Evolutionary conservation across 148 eudicot species (phyloP).

Genomic region (Bassia scoparia): DNA sequence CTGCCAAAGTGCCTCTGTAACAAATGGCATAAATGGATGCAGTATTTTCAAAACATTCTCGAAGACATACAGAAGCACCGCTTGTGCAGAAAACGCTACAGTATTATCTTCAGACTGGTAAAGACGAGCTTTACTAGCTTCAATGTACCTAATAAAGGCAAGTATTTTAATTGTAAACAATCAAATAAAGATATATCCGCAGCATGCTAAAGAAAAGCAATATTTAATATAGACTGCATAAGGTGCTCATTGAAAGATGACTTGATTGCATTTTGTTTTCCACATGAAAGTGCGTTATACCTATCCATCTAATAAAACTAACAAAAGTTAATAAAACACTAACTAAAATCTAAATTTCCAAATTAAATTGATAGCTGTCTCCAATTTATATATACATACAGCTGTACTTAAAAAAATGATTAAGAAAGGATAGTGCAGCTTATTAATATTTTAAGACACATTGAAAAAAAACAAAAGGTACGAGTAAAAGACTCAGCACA

Average conservation of each 20-base stretch:
- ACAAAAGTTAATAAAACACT: too few relatives aligned
- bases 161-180: neutral
- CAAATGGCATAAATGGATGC: conserved; percentile 99
- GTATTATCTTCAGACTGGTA: conserved; percentile 57
- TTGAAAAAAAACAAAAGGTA: too few relatives aligned
- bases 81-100: conserved; percentile 55
- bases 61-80: conserved; percentile 84
- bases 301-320: too few relatives aligned
- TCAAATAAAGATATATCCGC: neutral
- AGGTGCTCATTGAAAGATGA: neutral
- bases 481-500: too few relatives aligned
- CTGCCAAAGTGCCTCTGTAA: conserved; percentile 99
- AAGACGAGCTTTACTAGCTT: conserved; percentile 95
- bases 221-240: neutral
- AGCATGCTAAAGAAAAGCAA: neutral
- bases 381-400: too few relatives aligned
- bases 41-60: conserved; percentile 74
- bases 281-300: too few relatives aligned
- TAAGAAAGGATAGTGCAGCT: too few relatives aligned
- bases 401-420: too few relatives aligned
- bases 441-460: too few relatives aligned
- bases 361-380: too few relatives aligned
- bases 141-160: conserved; percentile 67
- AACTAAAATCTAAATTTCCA: too few relatives aligned
- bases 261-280: too few relatives aligned